Evolutionary conservation across 352 stramenopile genomes (phyloP), one percentile per base, ranked within the genome.

Genomic region (Globisporangium recalcitrans): DNA sequence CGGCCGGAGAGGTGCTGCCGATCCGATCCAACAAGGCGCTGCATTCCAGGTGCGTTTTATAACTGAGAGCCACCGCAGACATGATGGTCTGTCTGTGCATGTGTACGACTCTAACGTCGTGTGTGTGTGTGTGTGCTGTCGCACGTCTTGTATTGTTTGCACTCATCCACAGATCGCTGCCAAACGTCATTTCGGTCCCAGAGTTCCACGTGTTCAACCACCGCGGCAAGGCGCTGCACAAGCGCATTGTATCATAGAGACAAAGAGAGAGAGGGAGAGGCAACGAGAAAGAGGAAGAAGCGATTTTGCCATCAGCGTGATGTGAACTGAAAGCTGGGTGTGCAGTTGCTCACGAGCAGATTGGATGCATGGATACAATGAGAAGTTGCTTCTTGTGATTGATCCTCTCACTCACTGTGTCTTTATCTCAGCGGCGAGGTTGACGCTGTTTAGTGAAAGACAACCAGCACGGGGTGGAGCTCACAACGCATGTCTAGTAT

Each of bases 121-220:
- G 29, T 8, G 16, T 36, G 9, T 22, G 11, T n/a, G 1, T 32
- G 5, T 24, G 8, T 21, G 47, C 9, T 10, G 24, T 7, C n/a
- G n/a, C n/a, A 14, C 47, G 14, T 36, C 6, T 24, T 58, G 22
- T 42, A 5, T 51, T 27, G 26, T 52, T n/a, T n/a, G n/a, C n/a
- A 1, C 1, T 67, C 21, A 27, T 1, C 47, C 5, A 32, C 65
- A 92, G 83, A 60, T 88, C 83, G 64, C 74, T 92, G 51, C 64
- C 77, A 24, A 74, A 68, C 27, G 74, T 92, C 62, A 70, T 88
- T 59, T 89, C 78, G 36, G 82, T 71, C 51, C 78, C 84, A 14
- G 81, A 93, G 58, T 93, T 93, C 65, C 70, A 85, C 68, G 80
- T 91, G 68, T 93, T 90, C 70, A 91, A 90, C 69, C 84, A 93